phyloP scores from a whole-genome alignment of 2,329 filamentous ascomycete genomes.

The Trichophaea hybrida region DNA sequence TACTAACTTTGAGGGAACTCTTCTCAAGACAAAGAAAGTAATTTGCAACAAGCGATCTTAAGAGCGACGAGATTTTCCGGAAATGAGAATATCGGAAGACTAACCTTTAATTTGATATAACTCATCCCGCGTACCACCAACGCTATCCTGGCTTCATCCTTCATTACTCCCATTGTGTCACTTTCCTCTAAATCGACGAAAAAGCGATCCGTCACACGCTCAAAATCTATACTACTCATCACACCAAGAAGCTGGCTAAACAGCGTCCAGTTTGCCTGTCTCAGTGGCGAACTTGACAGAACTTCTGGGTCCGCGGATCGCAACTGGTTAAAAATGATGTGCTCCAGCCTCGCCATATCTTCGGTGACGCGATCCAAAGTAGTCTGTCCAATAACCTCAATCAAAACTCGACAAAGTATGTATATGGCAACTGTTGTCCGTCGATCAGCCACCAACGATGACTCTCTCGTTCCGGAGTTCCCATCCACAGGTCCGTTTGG shows the following conservation, averaged over 20 bases:
- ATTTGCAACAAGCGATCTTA: not conserved
- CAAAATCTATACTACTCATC: constrained; percentile 88
- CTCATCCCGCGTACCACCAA: constrained; percentile 84
- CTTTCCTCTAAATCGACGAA: constrained; percentile 74
- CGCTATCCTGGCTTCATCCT: constrained; percentile 68
- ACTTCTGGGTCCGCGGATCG: constrained; percentile 77
- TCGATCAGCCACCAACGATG: constrained; percentile 49
- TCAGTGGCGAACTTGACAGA: constrained; percentile 60
- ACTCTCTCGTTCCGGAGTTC: constrained; percentile 30
- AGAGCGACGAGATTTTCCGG: not conserved
- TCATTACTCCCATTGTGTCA: constrained; percentile 58
- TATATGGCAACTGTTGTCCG: constrained; percentile 91
- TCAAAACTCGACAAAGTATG: constrained; percentile 79
- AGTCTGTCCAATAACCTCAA: constrained; percentile 88
- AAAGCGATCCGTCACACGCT: constrained; percentile 57
- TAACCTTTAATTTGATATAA: constrained; percentile 58
- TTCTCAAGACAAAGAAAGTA: not conserved
- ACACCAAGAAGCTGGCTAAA: constrained; percentile 87
- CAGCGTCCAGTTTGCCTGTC: constrained; percentile 88
- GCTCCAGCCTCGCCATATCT: constrained; percentile 88
- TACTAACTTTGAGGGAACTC: not conserved
- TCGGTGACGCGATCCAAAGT: constrained; percentile 65
- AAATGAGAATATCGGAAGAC: constrained; percentile 3
- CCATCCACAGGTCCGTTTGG: constrained; percentile 39
- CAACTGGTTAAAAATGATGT: constrained; percentile 91